A percentile compares a stretch with the other conserved stretches of the same genome.
These are phyloP conservation scores for Sugiyamaella neomexicana DNA, from an alignment of 1,139 yeast species.

Conservation along the genomic window DNA sequence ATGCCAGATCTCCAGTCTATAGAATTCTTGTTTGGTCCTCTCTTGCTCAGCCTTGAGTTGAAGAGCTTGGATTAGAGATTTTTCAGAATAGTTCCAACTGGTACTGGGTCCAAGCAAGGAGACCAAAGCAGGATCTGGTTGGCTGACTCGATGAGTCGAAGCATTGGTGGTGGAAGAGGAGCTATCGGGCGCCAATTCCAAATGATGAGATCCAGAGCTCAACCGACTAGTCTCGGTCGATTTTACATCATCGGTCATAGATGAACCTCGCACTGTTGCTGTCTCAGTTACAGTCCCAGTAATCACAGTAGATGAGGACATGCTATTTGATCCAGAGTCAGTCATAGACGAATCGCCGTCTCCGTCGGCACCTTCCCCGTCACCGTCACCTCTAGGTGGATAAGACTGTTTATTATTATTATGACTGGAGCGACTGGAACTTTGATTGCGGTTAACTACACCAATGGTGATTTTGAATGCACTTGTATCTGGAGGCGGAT, in stretches of 20 bases:
- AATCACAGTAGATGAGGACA: conserved; percentile 10
- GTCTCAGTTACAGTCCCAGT: conserved; percentile 6
- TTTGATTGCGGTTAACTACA: neutral
- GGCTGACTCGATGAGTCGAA: neutral
- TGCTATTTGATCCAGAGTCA: conserved; percentile 17
- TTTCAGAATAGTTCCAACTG: conserved; percentile 62
- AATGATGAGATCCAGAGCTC: conserved; percentile 1
- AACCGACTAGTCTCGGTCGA: no score
- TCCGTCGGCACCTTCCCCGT: conserved; percentile 3
- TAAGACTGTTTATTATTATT: neutral
- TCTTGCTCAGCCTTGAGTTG: conserved; percentile 75
- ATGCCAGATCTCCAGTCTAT: conserved; percentile 62
- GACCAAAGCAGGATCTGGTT: conserved; percentile 25
- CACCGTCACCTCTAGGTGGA: neutral
- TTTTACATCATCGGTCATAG: neutral
- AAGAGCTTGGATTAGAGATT: conserved; percentile 62
- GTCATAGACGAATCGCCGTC: conserved; percentile 20
- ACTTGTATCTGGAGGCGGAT: conserved; percentile 16
- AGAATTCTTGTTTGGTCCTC: conserved; percentile 77
- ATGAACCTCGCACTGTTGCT: neutral
- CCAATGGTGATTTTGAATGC: conserved; percentile 19
- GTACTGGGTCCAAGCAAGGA: conserved; percentile 56
- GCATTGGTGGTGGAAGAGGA: neutral
- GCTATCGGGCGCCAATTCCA: conserved; percentile 5
- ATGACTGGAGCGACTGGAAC: neutral